Base-by-base conservation (phyloP, 441 rosid genomes). In the Macaranga tanarius region DNA sequence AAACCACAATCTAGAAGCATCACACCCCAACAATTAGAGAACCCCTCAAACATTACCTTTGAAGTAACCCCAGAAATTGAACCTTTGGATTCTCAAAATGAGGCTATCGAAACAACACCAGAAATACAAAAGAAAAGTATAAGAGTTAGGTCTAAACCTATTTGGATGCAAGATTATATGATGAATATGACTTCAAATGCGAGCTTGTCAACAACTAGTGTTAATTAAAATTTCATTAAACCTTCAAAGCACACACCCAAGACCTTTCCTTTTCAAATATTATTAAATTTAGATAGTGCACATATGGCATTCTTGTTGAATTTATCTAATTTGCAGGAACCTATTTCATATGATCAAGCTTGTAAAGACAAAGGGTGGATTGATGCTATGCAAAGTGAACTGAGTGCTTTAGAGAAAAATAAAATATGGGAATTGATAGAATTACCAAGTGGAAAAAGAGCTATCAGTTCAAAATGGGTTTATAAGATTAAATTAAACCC, bases 361-460 rank as follows among this genome's bases (percentile, higher is more conserved):
- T 0, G 0, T 16, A 0, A 7, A 2, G 5, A 34, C 4, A 62
- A 0, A 15, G 2, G 9, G 0, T 62, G 47, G 26, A n/a, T 31
- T 9, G 0, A 62, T 0, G 26, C 48, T 0, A 38, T 62, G 16
- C 3, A 62, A 0, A 20, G 2, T 0, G 16, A 4, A 9, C 2
- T 19, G 0, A 13, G 34, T 0, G 13, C 22, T 10, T 19, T 62
- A 0, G 0, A 38, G 2, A 17, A 19, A 4, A 62, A 62, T 7
- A 3, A 62, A 0, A 62, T 16, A 3, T 62, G 7, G 16, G 1
- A 1, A 15, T 0, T 62, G 3, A 6, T 2, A 17, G 0, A 16
- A 1, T 17, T 3, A 62, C 48, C 16, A 0, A 0, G 3, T 10
- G 16, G 7, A 0, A 62, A 62, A 13, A n/a, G 10, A 0, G 0